These are phyloP conservation scores for Vitellaria paradoxa DNA, from an alignment of 179 eudicot genomes.

Conservation along the genomic window DNA sequence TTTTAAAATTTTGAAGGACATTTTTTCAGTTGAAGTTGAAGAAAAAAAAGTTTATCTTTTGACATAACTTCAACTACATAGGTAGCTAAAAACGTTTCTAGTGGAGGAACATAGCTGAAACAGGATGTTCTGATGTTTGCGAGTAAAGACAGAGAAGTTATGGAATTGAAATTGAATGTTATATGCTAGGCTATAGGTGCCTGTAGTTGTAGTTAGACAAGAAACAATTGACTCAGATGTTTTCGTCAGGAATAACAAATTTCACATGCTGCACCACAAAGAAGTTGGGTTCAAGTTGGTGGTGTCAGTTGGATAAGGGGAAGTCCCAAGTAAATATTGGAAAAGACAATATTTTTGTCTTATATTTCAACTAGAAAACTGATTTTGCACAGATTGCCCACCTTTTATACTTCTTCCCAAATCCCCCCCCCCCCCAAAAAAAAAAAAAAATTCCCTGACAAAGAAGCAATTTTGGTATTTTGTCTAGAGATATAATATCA, in stretches of 20 bases:
- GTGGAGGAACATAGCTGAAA: neutral
- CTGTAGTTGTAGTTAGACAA: neutral
- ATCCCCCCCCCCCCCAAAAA: too few relatives aligned
- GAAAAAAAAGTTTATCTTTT: neutral
- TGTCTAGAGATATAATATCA: too few relatives aligned
- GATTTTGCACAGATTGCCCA: neutral
- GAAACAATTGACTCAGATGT: neutral
- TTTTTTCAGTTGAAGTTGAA: too few relatives aligned
- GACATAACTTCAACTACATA: neutral
- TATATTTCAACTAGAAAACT: neutral
- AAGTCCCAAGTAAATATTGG: neutral
- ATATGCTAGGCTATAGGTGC: neutral
- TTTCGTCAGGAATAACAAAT: neutral
- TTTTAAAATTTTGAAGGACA: neutral
- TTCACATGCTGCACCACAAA: neutral
- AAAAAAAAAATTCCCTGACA: too few relatives aligned
- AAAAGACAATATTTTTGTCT: neutral
- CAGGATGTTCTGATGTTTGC: neutral
- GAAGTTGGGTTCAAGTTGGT: neutral
- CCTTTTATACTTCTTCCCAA: too few relatives aligned
- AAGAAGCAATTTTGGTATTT: too few relatives aligned
- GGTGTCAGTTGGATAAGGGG: neutral
- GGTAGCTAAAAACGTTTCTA: neutral
- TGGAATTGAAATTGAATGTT: neutral
- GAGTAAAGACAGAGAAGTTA: neutral